A percentile compares a stretch with the other conserved stretches of the same genome.
phyloP scores from a whole-genome alignment of 495 filamentous ascomycete species.

The Beverwykella pulmonaria region DNA sequence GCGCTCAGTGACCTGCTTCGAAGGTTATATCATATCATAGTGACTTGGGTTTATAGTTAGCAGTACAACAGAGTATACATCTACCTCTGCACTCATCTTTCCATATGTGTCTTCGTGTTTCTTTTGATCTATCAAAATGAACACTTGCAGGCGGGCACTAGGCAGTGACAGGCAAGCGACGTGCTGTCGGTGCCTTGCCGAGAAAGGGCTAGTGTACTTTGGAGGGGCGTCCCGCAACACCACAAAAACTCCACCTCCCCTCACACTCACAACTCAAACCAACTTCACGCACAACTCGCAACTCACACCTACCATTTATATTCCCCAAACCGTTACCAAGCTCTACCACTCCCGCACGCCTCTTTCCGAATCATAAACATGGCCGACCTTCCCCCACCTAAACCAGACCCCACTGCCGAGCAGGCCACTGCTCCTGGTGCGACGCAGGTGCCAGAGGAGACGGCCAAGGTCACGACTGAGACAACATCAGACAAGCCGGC shows the following conservation, averaged over 20 bases:
- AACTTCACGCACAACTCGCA: background rate
- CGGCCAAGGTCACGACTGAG: conserved; percentile 35
- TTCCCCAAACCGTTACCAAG: background rate
- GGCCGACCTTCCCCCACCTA: conserved; percentile 27
- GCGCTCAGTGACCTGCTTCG: conserved; percentile 2
- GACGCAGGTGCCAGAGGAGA: conserved; percentile 34
- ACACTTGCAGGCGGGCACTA: background rate
- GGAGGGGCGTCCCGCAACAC: conserved; percentile 1
- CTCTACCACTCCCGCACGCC: background rate
- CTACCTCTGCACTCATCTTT: background rate
- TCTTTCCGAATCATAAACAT: conserved; percentile 10
- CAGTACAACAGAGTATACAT: background rate
- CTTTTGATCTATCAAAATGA: background rate
- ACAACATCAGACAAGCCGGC: conserved; percentile 64
- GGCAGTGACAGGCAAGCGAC: background rate
- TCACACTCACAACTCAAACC: no score
- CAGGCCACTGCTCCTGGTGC: conserved; percentile 35
- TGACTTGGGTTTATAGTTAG: background rate
- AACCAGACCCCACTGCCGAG: conserved; percentile 34
- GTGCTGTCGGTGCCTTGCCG: background rate
- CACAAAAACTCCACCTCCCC: conserved; percentile 1
- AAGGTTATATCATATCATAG: background rate
- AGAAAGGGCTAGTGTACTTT: background rate
- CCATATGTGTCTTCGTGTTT: background rate
- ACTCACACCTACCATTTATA: background rate